Evolutionary conservation across 768 basidiomycete genomes (phyloP), one percentile per base, ranked within the genome.

Genomic region (Podaxis sp.): DNA sequence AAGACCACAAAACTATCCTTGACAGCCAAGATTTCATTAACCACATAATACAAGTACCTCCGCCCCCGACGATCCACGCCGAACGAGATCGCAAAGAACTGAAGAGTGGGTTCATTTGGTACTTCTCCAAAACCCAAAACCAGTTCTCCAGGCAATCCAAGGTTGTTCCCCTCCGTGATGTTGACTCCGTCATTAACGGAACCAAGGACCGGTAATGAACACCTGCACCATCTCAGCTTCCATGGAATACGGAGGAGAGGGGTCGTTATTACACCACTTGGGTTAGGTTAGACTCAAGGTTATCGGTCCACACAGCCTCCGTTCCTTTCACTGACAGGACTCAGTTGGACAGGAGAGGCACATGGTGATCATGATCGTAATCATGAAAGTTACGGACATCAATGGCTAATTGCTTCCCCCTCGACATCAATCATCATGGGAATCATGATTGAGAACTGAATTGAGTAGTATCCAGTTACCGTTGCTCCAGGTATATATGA

Each of bases 141-240:
- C 49, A 11, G 43, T 27, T 25, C 27, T 22, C 12, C 49, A 37
- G 38, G 22, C 33, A 15, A 49, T 17, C 25, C 29, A 2, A 41
- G 33, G n/a, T 15, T 24, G 4, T 37, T 41, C 17, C 36, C 33
- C 36, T 22, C 25, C 13, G 8, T 13, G 43, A 38, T 49, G 27
- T 19, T 58, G 0, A 50, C 19, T 27, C 58, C 58, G 58, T 4
- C 22, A 51, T 59, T 24, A 40, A 25, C 58, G 58, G 58, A 51
- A 9, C 58, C 29, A 24, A 6, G 24, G 8, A 19, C 19, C 13
- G 57, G 17, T n/a, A 38, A 50, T 41, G 25, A 40, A 51, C 8
- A 25, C 43, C 22, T 2, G 3, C 19, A 19, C 29, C 43, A 46
- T 37, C 15, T 41, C 13, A 51, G 7, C 24, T 52, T 59, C 56